Evolutionary conservation across 371 early-diverging fungal species (phyloP).

Genomic region (Nosema muscidifuracis): DNA sequence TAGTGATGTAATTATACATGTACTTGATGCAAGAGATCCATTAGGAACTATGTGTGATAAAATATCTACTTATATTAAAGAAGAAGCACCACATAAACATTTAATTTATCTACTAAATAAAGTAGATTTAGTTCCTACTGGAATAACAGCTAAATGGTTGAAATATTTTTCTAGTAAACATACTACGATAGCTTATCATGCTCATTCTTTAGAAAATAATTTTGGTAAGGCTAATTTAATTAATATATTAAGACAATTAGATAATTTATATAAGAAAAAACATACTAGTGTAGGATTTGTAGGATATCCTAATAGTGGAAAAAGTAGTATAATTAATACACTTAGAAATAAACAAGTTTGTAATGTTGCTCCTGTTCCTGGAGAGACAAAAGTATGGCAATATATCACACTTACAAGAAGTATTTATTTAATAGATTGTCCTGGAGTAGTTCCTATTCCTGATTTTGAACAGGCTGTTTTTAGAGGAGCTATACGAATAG

Average conservation of each 20-base stretch:
- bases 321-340: constrained; percentile 92
- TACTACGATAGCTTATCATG: constrained; percentile 94
- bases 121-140: constrained; percentile 95
- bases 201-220: constrained; percentile 79
- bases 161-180: constrained; percentile 74
- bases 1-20: constrained; percentile 91
- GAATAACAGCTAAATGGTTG: constrained; percentile 94
- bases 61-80: constrained; percentile 79
- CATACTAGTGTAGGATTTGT: constrained; percentile 69
- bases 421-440: constrained; percentile 96
- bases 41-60: constrained; percentile 83
- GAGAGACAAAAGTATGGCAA: constrained; percentile 99
- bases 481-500: constrained; percentile 90
- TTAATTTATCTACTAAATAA: constrained; percentile 96
- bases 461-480: constrained; percentile 85
- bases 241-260: constrained; percentile 87
- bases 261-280: constrained; percentile 76
- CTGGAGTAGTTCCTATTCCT: constrained; percentile 87
- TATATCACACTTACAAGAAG: constrained; percentile 95
- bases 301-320: constrained; percentile 63
- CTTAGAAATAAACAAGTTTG: constrained; percentile 88
- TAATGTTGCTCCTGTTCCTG: constrained; percentile 94
- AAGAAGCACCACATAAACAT: constrained; percentile 89
- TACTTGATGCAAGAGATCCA: constrained; percentile 95
- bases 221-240: constrained; percentile 95